Evolutionary conservation across 805 yeast genomes (phyloP).

Genomic region (Tetrapisispora nanseiensis): DNA sequence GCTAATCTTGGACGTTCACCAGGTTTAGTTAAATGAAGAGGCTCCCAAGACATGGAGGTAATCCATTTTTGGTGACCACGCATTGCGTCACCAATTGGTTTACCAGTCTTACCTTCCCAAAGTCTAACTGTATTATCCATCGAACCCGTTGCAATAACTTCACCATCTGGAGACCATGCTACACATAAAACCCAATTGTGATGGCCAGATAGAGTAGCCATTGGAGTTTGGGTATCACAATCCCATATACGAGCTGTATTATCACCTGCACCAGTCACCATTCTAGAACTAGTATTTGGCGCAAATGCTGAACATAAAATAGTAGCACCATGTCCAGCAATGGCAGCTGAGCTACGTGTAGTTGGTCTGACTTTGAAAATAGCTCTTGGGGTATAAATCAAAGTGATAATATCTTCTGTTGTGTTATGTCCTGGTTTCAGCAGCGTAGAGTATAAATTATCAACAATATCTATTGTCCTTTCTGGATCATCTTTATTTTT

Average conservation of each 20-base stretch:
- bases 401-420: slow-evolving; percentile 86
- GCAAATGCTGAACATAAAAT: slow-evolving; percentile 89
- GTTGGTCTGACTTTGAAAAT: slow-evolving; percentile 88
- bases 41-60: slow-evolving; percentile 88
- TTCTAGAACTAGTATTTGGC: slow-evolving; percentile 71
- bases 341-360: slow-evolving; percentile 83
- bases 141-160: slow-evolving; percentile 86
- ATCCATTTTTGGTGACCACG: slow-evolving; percentile 85
- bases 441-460: slow-evolving; percentile 68
- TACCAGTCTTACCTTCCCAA: slow-evolving; percentile 77
- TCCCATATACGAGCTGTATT: slow-evolving; percentile 95
- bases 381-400: slow-evolving; percentile 90
- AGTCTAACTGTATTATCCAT: slow-evolving; percentile 85
- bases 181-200: slow-evolving; percentile 90
- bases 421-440: slow-evolving; percentile 79
- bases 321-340: slow-evolving; percentile 92
- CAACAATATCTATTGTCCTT: slow-evolving; percentile 55
- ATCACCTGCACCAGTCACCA: slow-evolving; percentile 96
- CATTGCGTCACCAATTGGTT: slow-evolving; percentile 61
- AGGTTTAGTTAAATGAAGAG: slow-evolving; percentile 63
- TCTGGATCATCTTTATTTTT: slow-evolving; percentile 32
- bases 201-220: slow-evolving; percentile 73
- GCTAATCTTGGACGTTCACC: slow-evolving; percentile 65
- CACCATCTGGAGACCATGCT: slow-evolving; percentile 87
- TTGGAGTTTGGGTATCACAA: slow-evolving; percentile 87